Conservation (phyloP, 768 basidiomycete genomes). For the Russula dissimulans region DNA sequence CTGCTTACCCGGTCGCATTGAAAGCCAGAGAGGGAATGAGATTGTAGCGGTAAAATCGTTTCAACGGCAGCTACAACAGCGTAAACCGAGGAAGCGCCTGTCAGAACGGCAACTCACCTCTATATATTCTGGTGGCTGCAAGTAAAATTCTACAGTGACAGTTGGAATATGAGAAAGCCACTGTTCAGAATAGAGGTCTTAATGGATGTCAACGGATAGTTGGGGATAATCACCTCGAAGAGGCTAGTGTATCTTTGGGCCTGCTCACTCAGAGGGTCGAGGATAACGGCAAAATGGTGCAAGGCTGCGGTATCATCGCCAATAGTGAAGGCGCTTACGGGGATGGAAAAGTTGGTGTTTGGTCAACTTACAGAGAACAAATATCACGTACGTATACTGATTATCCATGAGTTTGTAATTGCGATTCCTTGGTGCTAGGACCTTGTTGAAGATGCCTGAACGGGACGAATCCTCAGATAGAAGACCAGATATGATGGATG, state of each 20-base stretch:
- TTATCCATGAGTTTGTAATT: constrained; percentile 53
- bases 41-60: constrained; percentile 85
- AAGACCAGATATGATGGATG: constrained; percentile 64
- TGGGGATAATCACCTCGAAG: constrained; percentile 44
- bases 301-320: constrained; percentile 63
- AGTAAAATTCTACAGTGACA: constrained; percentile 62
- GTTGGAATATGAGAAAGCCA: constrained; percentile 59
- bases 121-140: constrained; percentile 57
- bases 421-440: constrained; percentile 46
- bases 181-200: constrained; percentile 27
- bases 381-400: constrained; percentile 50
- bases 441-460: constrained; percentile 60
- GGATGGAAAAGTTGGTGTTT: not conserved
- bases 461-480: constrained; percentile 68
- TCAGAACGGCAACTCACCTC: constrained; percentile 45
- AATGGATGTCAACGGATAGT: not conserved
- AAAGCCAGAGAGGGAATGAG: constrained; percentile 50
- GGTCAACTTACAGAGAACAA: not conserved
- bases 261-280: constrained; percentile 79
- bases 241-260: constrained; percentile 84
- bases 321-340: constrained; percentile 50
- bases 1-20: constrained; percentile 58
- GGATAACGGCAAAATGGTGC: constrained; percentile 57
- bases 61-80: constrained; percentile 63
- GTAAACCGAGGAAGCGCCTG: not conserved